phyloP scores from a whole-genome alignment of 148 eudicot species.

The Persicaria maculosa region DNA sequence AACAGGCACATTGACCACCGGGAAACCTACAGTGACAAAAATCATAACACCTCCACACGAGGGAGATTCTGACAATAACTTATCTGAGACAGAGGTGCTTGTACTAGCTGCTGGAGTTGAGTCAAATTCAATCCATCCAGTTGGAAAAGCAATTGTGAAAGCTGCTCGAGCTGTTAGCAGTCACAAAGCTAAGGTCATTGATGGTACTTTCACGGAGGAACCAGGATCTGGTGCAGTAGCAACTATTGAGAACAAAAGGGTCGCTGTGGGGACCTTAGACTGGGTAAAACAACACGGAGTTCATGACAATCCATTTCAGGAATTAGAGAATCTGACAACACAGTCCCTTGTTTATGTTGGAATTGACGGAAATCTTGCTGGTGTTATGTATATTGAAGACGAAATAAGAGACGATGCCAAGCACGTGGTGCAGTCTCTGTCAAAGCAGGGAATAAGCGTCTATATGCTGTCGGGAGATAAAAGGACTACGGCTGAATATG shows the following conservation, averaged over 20 bases:
- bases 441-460: conserved; percentile 54
- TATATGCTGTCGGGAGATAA: conserved; percentile 95
- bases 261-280: conserved; percentile 84
- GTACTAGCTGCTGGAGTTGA: conserved; percentile 88
- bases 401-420: conserved; percentile 91
- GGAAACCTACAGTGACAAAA: conserved; percentile 81
- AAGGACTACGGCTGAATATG: conserved; percentile 76
- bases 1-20: conserved; percentile 92
- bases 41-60: conserved; percentile 40
- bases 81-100: conserved; percentile 67
- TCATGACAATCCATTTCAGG: conserved; percentile 42
- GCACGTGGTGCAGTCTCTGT: conserved; percentile 65
- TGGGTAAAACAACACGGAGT: conserved; percentile 91
- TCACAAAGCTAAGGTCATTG: conserved; percentile 48
- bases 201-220: conserved; percentile 89
- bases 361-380: conserved; percentile 68
- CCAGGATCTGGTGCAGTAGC: conserved; percentile 98
- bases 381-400: conserved; percentile 86
- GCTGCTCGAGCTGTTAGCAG: conserved; percentile 59
- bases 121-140: conserved; percentile 86
- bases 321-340: conserved; percentile 54
- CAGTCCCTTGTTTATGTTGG: conserved; percentile 93
- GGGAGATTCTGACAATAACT: conserved; percentile 4
- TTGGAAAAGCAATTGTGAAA: conserved; percentile 91
- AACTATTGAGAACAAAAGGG: conserved; percentile 47